These are phyloP conservation scores for Boletus rubroflammeus DNA, from an alignment of 768 basidiomycete species.

Conservation along the genomic window DNA sequence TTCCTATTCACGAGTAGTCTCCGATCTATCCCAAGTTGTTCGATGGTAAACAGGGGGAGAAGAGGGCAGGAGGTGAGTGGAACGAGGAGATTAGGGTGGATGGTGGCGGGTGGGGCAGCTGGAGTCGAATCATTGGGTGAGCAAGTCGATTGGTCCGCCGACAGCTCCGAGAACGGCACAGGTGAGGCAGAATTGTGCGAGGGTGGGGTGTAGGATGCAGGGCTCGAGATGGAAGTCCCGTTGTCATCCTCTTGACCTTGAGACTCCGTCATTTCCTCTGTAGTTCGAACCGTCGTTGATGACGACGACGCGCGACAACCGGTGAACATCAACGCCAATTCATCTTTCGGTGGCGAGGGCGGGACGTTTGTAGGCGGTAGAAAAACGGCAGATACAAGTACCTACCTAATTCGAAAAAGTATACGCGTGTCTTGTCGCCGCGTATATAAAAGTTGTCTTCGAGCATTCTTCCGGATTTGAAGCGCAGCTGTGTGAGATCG, in stretches of 20 bases:
- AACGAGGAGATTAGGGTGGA: slow-evolving; percentile 37
- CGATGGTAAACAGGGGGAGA: slow-evolving; percentile 71
- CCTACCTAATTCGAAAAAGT: slow-evolving; percentile 89
- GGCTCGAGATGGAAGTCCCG: background rate
- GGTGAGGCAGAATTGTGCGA: slow-evolving; percentile 1
- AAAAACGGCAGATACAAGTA: background rate
- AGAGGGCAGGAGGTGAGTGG: slow-evolving; percentile 27
- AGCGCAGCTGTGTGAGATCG: slow-evolving; percentile 91
- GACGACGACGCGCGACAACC: slow-evolving; percentile 44
- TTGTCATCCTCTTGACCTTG: slow-evolving; percentile 19
- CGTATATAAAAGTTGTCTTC: slow-evolving; percentile 95
- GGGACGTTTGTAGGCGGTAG: background rate
- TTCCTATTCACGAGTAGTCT: slow-evolving; percentile 91
- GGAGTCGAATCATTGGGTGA: background rate
- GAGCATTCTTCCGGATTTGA: slow-evolving; percentile 82
- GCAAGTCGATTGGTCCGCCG: background rate
- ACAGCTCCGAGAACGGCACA: background rate
- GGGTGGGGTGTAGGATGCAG: slow-evolving; percentile 7
- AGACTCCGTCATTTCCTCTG: slow-evolving; percentile 36
- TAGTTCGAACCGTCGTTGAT: slow-evolving; percentile 29
- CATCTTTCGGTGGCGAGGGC: slow-evolving; percentile 46
- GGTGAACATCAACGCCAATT: slow-evolving; percentile 77
- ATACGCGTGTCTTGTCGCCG: slow-evolving; percentile 95
- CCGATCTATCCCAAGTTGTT: slow-evolving; percentile 86
- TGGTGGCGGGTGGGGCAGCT: slow-evolving; percentile 16